These are phyloP conservation scores for Drechslerella dactyloides DNA, from an alignment of 2,329 filamentous ascomycete species.

Conservation along the genomic window DNA sequence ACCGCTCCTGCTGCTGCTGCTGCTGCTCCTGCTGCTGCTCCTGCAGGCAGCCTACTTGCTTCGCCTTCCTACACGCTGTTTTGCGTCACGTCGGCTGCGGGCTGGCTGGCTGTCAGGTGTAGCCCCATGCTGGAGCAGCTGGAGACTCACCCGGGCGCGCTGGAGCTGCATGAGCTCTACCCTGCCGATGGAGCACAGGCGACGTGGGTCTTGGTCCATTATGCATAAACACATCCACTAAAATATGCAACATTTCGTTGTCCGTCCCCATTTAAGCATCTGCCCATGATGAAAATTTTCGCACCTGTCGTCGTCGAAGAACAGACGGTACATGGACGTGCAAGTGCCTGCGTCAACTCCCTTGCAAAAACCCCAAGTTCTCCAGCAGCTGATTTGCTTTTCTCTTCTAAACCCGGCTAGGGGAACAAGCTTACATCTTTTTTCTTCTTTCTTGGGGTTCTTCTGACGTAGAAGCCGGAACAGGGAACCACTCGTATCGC, in stretches of 20 bases:
- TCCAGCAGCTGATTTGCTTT: conserved; percentile 31
- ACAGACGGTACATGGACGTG: conserved; percentile 29
- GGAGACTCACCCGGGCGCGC: conserved; percentile 18
- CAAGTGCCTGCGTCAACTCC: conserved; percentile 49
- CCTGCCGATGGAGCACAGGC: conserved; percentile 41
- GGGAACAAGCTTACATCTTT: conserved; percentile 22
- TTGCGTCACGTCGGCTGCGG: conserved; percentile 42
- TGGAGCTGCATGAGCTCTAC: conserved; percentile 37
- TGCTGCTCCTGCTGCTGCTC: too few species aligned
- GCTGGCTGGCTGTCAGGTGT: conserved; percentile 8
- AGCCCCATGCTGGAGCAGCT: neutral
- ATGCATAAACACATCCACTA: conserved; percentile 50
- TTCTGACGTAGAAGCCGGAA: conserved; percentile 50
- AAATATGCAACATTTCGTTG: conserved; percentile 52
- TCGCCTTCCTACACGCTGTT: conserved; percentile 12
- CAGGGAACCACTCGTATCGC: conserved; percentile 35
- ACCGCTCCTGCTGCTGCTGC: conserved; percentile 21
- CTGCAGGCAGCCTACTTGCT: conserved; percentile 32
- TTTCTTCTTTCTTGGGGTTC: conserved; percentile 13
- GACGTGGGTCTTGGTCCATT: conserved; percentile 25
- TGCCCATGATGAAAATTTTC: conserved; percentile 46
- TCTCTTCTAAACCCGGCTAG: conserved; percentile 36
- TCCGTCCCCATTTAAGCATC: conserved; percentile 49
- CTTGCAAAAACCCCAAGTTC: conserved; percentile 32
- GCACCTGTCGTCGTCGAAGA: conserved; percentile 38